A percentile compares a stretch with the other conserved stretches of the same genome.
Evolutionary conservation across 1,139 yeast genomes (phyloP).

Genomic region (Meyerozyma carpophila): DNA sequence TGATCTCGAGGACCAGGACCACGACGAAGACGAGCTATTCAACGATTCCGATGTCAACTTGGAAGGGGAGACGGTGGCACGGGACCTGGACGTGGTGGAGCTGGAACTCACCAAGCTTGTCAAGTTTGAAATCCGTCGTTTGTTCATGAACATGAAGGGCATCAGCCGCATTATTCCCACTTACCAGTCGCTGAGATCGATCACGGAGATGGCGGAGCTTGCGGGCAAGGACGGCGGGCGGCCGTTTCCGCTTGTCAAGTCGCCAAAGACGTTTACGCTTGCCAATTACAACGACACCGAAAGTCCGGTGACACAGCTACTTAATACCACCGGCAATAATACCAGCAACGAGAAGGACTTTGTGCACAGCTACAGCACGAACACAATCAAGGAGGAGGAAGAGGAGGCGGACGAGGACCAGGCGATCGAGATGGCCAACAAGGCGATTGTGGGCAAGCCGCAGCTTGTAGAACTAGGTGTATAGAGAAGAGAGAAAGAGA

Average conservation of each 20-base stretch:
- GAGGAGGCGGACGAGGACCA: constrained; percentile 25
- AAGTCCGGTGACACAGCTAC: constrained; percentile 35
- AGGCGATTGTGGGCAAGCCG: not conserved
- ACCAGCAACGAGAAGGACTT: constrained; percentile 13
- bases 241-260: constrained; percentile 30
- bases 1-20: constrained; percentile 34
- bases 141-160: constrained; percentile 32
- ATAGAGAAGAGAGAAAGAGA: not conserved
- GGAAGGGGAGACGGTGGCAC: constrained; percentile 8
- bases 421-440: not conserved
- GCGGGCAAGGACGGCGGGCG: constrained; percentile 7
- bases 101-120: constrained; percentile 29
- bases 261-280: constrained; percentile 40
- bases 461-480: not conserved
- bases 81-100: constrained; percentile 12
- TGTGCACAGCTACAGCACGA: constrained; percentile 26
- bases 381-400: constrained; percentile 37
- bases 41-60: constrained; percentile 9
- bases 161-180: constrained; percentile 36
- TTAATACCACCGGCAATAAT: constrained; percentile 19
- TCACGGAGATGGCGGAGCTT: constrained; percentile 23
- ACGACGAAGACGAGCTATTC: constrained; percentile 9
- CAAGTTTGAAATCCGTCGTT: constrained; percentile 31
- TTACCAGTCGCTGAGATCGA: constrained; percentile 29
- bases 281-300: constrained; percentile 33